These are phyloP conservation scores for Ogataea paradorogensis DNA, from an alignment of 805 yeast genomes.

Conservation along the genomic window DNA sequence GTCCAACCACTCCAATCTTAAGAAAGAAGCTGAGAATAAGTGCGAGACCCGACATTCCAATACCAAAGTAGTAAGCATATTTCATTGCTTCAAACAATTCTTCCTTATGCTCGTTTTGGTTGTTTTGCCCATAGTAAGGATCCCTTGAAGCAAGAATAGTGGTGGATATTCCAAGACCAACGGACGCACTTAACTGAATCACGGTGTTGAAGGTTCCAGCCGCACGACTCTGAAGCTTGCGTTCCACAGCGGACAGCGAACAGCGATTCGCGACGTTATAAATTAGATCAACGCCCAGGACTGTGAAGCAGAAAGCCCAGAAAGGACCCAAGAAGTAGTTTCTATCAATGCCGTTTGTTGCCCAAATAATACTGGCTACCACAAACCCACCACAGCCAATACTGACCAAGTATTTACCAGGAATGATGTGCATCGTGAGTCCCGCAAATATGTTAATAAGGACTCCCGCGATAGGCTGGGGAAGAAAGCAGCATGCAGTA, in stretches of 20 bases:
- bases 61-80: conserved; percentile 39
- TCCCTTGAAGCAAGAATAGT: conserved; percentile 37
- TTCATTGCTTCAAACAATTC: conserved; percentile 34
- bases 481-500: conserved; percentile 42
- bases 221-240: conserved; percentile 41
- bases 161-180: conserved; percentile 42
- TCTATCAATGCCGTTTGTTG: conserved; percentile 34
- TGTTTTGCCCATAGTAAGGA: conserved; percentile 30
- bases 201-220: conserved; percentile 48
- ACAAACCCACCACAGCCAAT: conserved; percentile 37
- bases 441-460: conserved; percentile 46
- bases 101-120: conserved; percentile 20
- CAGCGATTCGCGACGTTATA: conserved; percentile 46
- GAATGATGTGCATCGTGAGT: conserved; percentile 41
- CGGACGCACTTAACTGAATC: conserved; percentile 38
- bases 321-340: conserved; percentile 46
- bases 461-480: conserved; percentile 43
- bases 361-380: conserved; percentile 41
- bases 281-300: conserved; percentile 46
- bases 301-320: conserved; percentile 39
- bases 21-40: conserved; percentile 33
- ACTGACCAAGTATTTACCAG: conserved; percentile 38
- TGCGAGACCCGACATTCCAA: conserved; percentile 34
- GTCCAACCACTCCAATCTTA: conserved; percentile 37
- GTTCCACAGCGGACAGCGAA: conserved; percentile 40